Percentiles rank a stretch among this genome's conserved stretches.
These are phyloP conservation scores for Eucalyptus erythrocorys DNA, from an alignment of 345 rosid genomes.

Conservation along the genomic window DNA sequence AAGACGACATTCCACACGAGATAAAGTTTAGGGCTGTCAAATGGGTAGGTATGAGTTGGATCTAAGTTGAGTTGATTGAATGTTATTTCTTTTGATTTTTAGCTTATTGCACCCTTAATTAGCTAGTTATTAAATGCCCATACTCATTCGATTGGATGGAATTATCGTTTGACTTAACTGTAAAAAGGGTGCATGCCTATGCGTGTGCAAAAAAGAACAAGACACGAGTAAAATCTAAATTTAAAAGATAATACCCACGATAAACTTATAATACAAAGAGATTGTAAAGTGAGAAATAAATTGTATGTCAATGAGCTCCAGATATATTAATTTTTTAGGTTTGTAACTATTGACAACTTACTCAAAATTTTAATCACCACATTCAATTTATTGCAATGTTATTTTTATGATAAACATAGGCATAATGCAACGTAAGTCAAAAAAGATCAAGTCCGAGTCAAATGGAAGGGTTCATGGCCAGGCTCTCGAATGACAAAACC, in stretches of 20 bases:
- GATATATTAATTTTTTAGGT: too few relatives aligned
- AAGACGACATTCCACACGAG: accelerated
- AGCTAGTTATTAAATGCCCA: background rate
- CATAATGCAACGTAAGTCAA: accelerated
- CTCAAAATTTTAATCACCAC: accelerated
- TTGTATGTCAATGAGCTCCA: accelerated
- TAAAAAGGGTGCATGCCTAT: accelerated
- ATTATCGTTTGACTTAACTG: background rate
- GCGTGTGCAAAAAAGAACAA: accelerated
- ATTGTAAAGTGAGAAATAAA: background rate
- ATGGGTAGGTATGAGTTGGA: accelerated
- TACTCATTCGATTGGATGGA: accelerated
- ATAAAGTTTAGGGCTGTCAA: accelerated
- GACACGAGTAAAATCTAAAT: background rate
- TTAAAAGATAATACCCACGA: accelerated
- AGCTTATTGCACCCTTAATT: accelerated
- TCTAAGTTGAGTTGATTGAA: accelerated
- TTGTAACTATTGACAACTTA: accelerated
- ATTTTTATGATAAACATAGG: accelerated
- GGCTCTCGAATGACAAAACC: accelerated
- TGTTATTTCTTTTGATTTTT: too few relatives aligned
- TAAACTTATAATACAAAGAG: background rate
- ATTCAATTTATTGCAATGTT: background rate
- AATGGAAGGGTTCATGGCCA: accelerated
- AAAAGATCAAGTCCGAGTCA: background rate